A percentile compares a stretch with the other conserved stretches of the same genome.
Conservation (phyloP, 306 rosid genomes). For the Senna siamea region DNA sequence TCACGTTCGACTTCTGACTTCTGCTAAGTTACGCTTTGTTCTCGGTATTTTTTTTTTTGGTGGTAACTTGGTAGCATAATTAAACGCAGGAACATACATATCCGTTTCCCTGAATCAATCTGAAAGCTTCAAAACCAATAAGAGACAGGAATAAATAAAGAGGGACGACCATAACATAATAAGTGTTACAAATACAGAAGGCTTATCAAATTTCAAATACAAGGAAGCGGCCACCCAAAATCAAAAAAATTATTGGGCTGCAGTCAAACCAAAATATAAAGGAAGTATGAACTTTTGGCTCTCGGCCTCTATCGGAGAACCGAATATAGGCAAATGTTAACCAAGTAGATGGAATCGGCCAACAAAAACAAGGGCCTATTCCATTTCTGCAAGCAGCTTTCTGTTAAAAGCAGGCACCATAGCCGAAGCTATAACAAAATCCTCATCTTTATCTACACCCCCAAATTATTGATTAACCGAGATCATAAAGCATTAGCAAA, state of each 20-base stretch:
- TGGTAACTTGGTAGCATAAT: no score
- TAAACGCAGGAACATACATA: no score
- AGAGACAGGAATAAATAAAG: no score
- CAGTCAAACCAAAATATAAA: constrained; percentile 14
- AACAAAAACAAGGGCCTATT: constrained; percentile 44
- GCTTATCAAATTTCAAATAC: constrained; percentile 8
- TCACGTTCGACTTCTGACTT: no score
- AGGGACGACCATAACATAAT: no score
- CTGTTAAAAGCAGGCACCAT: constrained; percentile 39
- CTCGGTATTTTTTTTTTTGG: no score
- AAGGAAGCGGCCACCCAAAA: constrained; percentile 44
- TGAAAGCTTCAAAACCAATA: no score
- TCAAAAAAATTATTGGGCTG: constrained; percentile 44
- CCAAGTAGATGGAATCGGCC: constrained; percentile 44
- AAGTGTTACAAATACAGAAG: no score
- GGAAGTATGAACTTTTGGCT: constrained; percentile 31
- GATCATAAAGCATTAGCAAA: constrained; percentile 41
- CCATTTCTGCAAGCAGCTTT: constrained; percentile 47
- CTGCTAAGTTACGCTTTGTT: no score
- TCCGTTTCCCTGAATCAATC: no score
- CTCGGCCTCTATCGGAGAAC: constrained; percentile 20
- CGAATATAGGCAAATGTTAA: background rate
- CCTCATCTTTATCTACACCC: constrained; percentile 41
- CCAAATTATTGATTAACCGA: constrained; percentile 23
- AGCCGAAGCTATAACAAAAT: constrained; percentile 47